These are phyloP conservation scores for Thalia dealbata DNA, from an alignment of 176 grass and related monocot species.

Conservation along the genomic window DNA sequence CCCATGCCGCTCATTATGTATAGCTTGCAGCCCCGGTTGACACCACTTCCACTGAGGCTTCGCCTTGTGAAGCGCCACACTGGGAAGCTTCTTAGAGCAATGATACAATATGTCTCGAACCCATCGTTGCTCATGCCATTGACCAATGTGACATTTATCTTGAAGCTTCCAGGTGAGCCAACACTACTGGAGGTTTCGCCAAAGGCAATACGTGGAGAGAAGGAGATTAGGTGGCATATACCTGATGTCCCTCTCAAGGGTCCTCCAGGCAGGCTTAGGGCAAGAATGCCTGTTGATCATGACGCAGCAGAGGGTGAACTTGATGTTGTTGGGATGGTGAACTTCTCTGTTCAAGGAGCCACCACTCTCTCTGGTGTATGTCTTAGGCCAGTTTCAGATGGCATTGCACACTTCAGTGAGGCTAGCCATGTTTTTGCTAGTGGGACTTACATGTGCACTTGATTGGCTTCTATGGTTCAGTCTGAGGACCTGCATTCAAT, in stretches of 20 bases:
- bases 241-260: slow-evolving; percentile 74
- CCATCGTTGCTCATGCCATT: slow-evolving; percentile 64
- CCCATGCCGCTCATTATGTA: slow-evolving; percentile 76
- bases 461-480: slow-evolving; percentile 19
- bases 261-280: slow-evolving; percentile 45
- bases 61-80: slow-evolving; percentile 84
- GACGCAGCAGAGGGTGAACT: slow-evolving; percentile 82
- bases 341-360: slow-evolving; percentile 62
- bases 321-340: slow-evolving; percentile 77
- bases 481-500: background rate
- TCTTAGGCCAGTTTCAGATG: slow-evolving; percentile 54
- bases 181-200: slow-evolving; percentile 74
- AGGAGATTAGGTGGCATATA: slow-evolving; percentile 83
- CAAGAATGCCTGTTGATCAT: slow-evolving; percentile 87
- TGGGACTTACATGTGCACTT: slow-evolving; percentile 73
- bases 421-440: slow-evolving; percentile 72
- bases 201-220: slow-evolving; percentile 74
- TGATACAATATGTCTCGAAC: slow-evolving; percentile 87
- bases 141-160: slow-evolving; percentile 66
- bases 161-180: slow-evolving; percentile 86
- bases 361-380: slow-evolving; percentile 79
- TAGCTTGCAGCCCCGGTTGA: slow-evolving; percentile 71
- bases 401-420: slow-evolving; percentile 65
- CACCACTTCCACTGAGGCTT: slow-evolving; percentile 67
- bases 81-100: slow-evolving; percentile 80